Base-by-base conservation (phyloP, 495 filamentous ascomycete species). In the Neurospora sp. region DNA sequence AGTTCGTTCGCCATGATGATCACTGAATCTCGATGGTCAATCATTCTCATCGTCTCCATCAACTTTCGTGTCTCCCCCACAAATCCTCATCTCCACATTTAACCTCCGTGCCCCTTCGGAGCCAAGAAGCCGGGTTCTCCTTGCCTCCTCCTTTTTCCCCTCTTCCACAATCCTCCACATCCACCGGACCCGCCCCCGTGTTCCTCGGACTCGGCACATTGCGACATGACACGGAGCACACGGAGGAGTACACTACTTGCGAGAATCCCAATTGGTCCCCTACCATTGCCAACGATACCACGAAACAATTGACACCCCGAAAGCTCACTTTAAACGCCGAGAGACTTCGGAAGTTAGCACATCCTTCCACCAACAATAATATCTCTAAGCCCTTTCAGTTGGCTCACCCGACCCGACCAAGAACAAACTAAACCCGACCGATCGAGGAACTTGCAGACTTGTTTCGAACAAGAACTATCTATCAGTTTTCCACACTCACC, bases 61-160 rank as follows among this genome's bases (percentile, higher is more conserved):
- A 62, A 62, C 12, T 5, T 11, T 31, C 20, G 11, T 59, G 20
- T 14, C 84, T 82, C 79, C 82, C 82, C 78, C 82, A 81, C 80
- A 80, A 75, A 80, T 82, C 20, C 18, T 38, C 20, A 66, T 23
- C 71, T 70, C 59, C 54, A 59, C 39, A 37, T 71, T 72, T 77
- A 77, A 70, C 59, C 69, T 78, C 77, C 77, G 77, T 69, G 46
- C 4, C 20, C 27, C 14, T 23, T 79, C 77, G 77, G 77, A 76
- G 70, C 73, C 66, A 77, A 78, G 73, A 73, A 66, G 27, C 27
- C 27, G 27, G 27, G 27, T 27, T 27, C 14, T 31, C 71, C 6
- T 41, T 31, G 6, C 41, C 70, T 31, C 31, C 66, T 69, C 69
- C 69, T 69, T 66, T 54, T 69, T 73, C 74, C 73, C 46, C 46